A percentile compares a stretch with the other conserved stretches of the same genome.
Conservation (phyloP, 345 rosid genomes). For the Gossypium thurberi region DNA sequence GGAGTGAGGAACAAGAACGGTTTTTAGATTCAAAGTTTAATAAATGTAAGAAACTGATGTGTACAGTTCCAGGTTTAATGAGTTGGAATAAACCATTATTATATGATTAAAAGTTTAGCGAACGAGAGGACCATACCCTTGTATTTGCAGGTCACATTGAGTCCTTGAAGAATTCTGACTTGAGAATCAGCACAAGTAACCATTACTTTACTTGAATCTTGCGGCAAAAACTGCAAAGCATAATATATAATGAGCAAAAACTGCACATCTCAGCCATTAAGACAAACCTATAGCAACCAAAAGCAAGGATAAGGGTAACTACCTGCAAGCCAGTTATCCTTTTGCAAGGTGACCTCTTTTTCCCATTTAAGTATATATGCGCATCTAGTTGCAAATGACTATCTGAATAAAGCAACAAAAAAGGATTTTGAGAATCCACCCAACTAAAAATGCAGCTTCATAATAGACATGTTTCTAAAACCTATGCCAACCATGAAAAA, state of each 20-base stretch:
- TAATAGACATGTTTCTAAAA: neutral
- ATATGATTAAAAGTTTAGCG: neutral
- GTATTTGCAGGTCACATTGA: constrained; percentile 62
- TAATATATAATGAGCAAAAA: constrained; percentile 5
- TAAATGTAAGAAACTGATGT: constrained; percentile 1
- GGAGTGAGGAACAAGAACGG: neutral
- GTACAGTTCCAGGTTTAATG: constrained; percentile 4
- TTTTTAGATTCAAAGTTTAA: neutral
- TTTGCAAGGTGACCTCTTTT: constrained; percentile 66
- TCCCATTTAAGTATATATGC: constrained; percentile 50
- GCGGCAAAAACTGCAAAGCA: constrained; percentile 51
- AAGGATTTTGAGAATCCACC: neutral
- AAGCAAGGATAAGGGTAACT: constrained; percentile 8
- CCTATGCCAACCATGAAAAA: neutral
- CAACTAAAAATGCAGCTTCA: neutral
- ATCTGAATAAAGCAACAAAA: constrained; percentile 38
- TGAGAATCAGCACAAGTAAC: constrained; percentile 84
- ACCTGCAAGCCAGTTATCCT: constrained; percentile 86
- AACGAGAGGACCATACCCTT: constrained; percentile 36
- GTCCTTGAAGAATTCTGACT: constrained; percentile 77
- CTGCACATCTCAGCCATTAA: neutral
- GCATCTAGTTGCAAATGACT: constrained; percentile 72
- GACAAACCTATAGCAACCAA: neutral
- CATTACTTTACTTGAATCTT: constrained; percentile 70
- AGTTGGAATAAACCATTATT: neutral